Base-by-base conservation (phyloP, 176 grass and related monocot genomes). In the Oryza glaberrima region DNA sequence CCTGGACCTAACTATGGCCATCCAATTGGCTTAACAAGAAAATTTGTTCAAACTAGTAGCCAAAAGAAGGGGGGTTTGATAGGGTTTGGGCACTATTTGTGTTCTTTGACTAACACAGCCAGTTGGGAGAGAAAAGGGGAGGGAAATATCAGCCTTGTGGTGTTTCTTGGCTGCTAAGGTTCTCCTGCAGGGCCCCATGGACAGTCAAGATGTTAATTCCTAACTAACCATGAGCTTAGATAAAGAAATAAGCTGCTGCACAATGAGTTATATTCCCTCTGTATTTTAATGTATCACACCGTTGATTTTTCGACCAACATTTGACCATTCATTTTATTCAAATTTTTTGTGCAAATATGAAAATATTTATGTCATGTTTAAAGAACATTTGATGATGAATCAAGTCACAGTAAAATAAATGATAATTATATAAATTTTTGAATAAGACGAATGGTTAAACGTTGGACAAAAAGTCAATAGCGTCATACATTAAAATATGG, bases 161-260 rank as follows among this genome's bases (percentile, higher is more conserved):
- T 11, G 72, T 52, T 75, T 75, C 72, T 75, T 75, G 46, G 25
- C 1, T 75, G 72, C 46, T 75, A 52, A 52, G 47, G 22, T 75
- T 54, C 26, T 54, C 73, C 10, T 54, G 46, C 25, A 15, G n/a
- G 70, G 70, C 22, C 68, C 68, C 68, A 40, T 69, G 0, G 5
- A 16, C 7, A 58, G 8, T 23, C 20, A 63, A 23, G 58, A 22
- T 63, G 20, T 63, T 20, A 56, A 41, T 41, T 41, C 40, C 1
- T 41, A 41, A 56, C 5, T 56, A 56, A 19, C 52, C 15, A 56
- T 44, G 51, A 49, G 51, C 49, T 16, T 41, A 41, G 40, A 9
- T 60, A n/a, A 2, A 9, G 20, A 23, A 23, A 11, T 63, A 63
- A 63, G n/a, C 19, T 63, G 6, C 9, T 9, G 58, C 58, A 63